A percentile compares a stretch with the other conserved stretches of the same genome.
phyloP scores from a whole-genome alignment of 164 flowering plant genomes.

The grape (Vitis vinifera) region ASM3070453v1 NC_081816.1:6748001-6748500 shows the following conservation, averaged over 20 bases:
- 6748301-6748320: background rate
- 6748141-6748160: no score
- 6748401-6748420: conserved; percentile 5
- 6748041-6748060: no score
- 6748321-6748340: conserved; percentile 7
- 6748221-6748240: no score
- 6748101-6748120: no score
- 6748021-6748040: no score
- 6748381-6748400: background rate
- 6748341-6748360: conserved; percentile 13
- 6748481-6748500: conserved; percentile 45
- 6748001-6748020: no score
- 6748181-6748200: no score
- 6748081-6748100: no score
- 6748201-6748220: background rate
- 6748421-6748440: conserved; percentile 37
- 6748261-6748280: conserved; percentile 30
- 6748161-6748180: no score
- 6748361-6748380: background rate
- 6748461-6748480: conserved; percentile 61
- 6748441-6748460: conserved; percentile 83
- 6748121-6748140: no score
- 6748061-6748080: no score
- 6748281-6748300: conserved; percentile 12
- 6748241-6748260: conserved; percentile 14